Percentiles rank a stretch among this genome's conserved stretches.
Conservation (phyloP, 2,329 filamentous ascomycete species). For the Dactylellina sp. region DNA sequence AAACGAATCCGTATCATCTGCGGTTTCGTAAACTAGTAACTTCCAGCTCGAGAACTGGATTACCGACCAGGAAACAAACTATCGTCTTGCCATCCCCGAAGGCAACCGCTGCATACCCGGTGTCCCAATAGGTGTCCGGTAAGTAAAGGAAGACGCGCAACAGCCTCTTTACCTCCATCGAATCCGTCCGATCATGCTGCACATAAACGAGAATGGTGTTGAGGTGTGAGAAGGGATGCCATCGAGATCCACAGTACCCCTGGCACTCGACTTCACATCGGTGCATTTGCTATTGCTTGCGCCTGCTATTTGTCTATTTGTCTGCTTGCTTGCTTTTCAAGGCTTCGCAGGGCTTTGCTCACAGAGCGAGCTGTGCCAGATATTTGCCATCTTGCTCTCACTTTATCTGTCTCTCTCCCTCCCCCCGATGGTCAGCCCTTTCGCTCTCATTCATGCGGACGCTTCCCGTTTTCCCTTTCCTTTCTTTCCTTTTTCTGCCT, state of each 20-base stretch:
- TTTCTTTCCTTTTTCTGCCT: conserved; percentile 58
- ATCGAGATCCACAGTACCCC: conserved; percentile 42
- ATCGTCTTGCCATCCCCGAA: conserved; percentile 41
- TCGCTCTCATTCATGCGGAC: conserved; percentile 58
- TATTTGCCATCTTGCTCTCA: conserved; percentile 4
- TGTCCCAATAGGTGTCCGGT: conserved; percentile 45
- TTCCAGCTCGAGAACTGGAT: conserved; percentile 28
- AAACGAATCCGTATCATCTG: background rate
- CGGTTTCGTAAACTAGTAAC: conserved; percentile 15
- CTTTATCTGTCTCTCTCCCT: conserved; percentile 1
- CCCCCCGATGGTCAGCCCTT: conserved; percentile 36
- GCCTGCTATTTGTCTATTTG: conserved; percentile 1
- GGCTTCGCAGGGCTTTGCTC: background rate
- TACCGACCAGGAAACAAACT: conserved; percentile 3
- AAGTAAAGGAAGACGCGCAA: conserved; percentile 54
- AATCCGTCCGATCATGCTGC: conserved; percentile 1
- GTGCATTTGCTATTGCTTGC: background rate
- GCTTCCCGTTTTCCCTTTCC: conserved; percentile 49
- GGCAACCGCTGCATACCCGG: conserved; percentile 36
- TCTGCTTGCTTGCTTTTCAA: conserved; percentile 25
- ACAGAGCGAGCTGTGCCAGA: background rate
- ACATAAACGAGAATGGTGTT: conserved; percentile 15
- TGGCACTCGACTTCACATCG: conserved; percentile 8
- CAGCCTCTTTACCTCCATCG: background rate
- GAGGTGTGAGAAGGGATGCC: conserved; percentile 2